These are phyloP conservation scores for Periconia digitata DNA, from an alignment of 2,329 filamentous ascomycete species.

Conservation along the genomic window DNA sequence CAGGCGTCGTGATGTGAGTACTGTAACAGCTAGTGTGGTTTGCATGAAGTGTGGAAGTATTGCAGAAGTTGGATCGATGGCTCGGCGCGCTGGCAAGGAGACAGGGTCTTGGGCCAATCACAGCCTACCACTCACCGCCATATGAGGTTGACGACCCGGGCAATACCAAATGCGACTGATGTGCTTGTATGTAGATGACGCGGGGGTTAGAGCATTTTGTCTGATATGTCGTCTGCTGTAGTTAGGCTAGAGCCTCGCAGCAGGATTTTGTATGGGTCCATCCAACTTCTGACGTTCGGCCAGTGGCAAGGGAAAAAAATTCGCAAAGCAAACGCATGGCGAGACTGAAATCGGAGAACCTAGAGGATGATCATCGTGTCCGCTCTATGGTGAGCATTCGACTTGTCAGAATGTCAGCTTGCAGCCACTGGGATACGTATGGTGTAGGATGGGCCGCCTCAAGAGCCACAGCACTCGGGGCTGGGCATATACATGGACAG, in stretches of 20 bases:
- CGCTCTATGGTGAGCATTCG: not conserved
- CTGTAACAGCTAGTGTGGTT: not conserved
- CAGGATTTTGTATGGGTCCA: not conserved
- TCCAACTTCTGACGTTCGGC: not conserved
- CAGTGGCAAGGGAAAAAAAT: not conserved
- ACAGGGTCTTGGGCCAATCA: slow-evolving; percentile 30
- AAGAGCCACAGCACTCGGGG: too few relatives aligned
- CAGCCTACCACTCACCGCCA: slow-evolving; percentile 34
- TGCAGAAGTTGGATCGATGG: slow-evolving; percentile 6
- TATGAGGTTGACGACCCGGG: slow-evolving; percentile 22
- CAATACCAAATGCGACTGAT: slow-evolving; percentile 33
- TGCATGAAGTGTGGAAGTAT: not conserved
- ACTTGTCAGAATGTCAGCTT: not conserved
- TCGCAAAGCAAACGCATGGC: not conserved
- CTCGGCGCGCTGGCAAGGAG: slow-evolving; percentile 25
- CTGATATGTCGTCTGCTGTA: not conserved
- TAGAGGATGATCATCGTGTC: not conserved
- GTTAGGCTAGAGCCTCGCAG: not conserved
- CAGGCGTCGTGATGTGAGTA: too few relatives aligned
- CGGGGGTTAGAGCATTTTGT: slow-evolving; percentile 2
- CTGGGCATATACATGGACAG: not conserved
- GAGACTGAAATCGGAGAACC: not conserved
- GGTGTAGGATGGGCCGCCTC: not conserved
- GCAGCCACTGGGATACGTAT: not conserved
- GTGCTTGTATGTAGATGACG: slow-evolving; percentile 27